Base-by-base conservation (phyloP, 2,329 filamentous ascomycete genomes). In the Colletotrichum liriopes region DNA sequence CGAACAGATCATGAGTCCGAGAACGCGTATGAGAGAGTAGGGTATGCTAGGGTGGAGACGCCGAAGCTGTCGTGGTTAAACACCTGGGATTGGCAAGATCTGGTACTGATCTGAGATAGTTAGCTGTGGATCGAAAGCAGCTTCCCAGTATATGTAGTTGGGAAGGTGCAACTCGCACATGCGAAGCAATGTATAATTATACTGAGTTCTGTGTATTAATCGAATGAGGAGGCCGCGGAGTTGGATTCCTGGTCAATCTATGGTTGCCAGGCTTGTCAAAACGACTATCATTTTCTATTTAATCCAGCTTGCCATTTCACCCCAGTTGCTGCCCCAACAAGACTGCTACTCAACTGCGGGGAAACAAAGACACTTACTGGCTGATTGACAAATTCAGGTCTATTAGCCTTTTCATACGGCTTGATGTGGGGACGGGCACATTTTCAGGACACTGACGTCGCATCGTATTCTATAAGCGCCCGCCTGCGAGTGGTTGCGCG, bases 401-500 rank as follows among this genome's bases (percentile, higher is more conserved):
- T 11, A 26, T 26, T 16, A 23, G 18, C n/a, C 49, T 32, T 68
- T 43, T 16, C 32, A 45, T 58, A 39, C 29, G 51, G 20, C 37
- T 49, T 43, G 49, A 51, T 58, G 65, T 58, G 65, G 69, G 39
- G 69, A 45, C 20, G 16, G n/a, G 35, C 26, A 45, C 20, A 71
- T 37, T 51, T 43, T 54, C 32, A 23, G 32, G 54, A 41, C 45
- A 23, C 45, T 52, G 37, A 52, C 47, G 58, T 69, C 23, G 47
- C 37, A 60, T 72, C 47, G 26, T 35, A 32, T 60, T 51, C 43
- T 65, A 65, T 65, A 72, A 69, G 70, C 70, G 70, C 70, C 39
- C 45, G 37, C 58, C 16, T 70, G 18, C 52, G 29, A 72, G 47
- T 71, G 63, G 54, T 41, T 54, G 29, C 23, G 32, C n/a, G 16